These are phyloP conservation scores for Aphanomyces cochlioides DNA, from an alignment of 352 stramenopile species.

Conservation along the genomic window DNA sequence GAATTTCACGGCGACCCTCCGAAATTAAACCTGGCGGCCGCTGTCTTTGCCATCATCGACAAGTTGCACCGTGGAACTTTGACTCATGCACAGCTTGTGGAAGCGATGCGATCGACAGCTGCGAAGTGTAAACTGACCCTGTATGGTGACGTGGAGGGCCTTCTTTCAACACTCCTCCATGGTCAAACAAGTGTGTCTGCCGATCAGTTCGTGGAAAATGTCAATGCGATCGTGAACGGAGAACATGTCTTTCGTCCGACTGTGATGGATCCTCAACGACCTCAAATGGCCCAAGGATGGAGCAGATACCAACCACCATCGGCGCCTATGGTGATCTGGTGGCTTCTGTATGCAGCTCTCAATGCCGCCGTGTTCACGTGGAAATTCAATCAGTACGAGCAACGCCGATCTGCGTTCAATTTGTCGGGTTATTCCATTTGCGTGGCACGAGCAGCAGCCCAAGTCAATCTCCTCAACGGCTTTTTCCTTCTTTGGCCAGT, in stretches of 20 bases:
- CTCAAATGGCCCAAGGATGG: not conserved
- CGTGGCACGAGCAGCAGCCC: not conserved
- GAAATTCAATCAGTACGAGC: conserved; percentile 3
- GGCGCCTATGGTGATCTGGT: not conserved
- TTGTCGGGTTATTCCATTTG: not conserved
- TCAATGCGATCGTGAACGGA: not conserved
- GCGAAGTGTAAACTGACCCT: not conserved
- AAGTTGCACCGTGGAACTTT: not conserved
- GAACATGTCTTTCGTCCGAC: not conserved
- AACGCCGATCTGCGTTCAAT: conserved; percentile 2
- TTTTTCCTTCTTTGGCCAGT: conserved; percentile 5
- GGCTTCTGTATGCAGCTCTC: not conserved
- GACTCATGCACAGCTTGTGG: not conserved
- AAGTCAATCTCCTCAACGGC: conserved; percentile 16
- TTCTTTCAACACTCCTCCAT: not conserved
- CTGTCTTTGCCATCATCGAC: not conserved
- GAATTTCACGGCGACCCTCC: too few relatives aligned
- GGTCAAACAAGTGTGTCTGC: not conserved
- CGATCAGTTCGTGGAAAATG: not conserved
- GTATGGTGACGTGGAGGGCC: not conserved
- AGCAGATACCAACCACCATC: not conserved
- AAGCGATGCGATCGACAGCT: not conserved
- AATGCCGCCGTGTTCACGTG: conserved; percentile 7
- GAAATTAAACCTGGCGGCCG: not conserved
- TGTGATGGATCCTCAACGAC: not conserved